Evolutionary conservation across 169 alveolate genomes (phyloP).

Genomic region (Condylostoma magnum): DNA sequence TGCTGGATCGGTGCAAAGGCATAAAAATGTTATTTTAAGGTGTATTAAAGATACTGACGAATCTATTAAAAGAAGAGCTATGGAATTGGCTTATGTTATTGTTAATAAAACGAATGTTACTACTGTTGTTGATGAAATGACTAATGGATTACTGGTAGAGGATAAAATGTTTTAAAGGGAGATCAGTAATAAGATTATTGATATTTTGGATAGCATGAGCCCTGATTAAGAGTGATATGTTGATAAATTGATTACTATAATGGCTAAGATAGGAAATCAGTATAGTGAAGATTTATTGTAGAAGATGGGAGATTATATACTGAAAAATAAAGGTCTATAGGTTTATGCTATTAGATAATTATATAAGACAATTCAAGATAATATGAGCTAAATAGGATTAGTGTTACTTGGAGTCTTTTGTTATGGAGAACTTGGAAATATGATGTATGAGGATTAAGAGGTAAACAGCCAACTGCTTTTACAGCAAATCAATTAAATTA

Average conservation of each 20-base stretch:
- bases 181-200: slow-evolving; percentile 81
- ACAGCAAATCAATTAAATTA: slow-evolving; percentile 9
- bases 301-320: slow-evolving; percentile 72
- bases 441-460: slow-evolving; percentile 37
- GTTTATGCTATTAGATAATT: slow-evolving; percentile 80
- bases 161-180: slow-evolving; percentile 90
- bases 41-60: slow-evolving; percentile 92
- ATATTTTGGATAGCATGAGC: slow-evolving; percentile 77
- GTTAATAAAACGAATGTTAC: slow-evolving; percentile 90
- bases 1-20: slow-evolving; percentile 86
- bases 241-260: slow-evolving; percentile 90
- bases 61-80: slow-evolving; percentile 94
- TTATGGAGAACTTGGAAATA: slow-evolving; percentile 84
- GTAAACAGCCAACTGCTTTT: slow-evolving; percentile 35
- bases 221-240: slow-evolving; percentile 85
- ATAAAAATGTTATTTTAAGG: slow-evolving; percentile 83
- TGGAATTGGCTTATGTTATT: slow-evolving; percentile 94
- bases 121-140: slow-evolving; percentile 89
- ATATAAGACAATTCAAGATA: slow-evolving; percentile 75
- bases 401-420: slow-evolving; percentile 89
- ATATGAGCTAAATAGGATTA: slow-evolving; percentile 84
- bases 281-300: slow-evolving; percentile 73
- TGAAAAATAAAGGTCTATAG: slow-evolving; percentile 69
- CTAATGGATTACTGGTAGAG: slow-evolving; percentile 87
- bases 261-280: slow-evolving; percentile 88